Evolutionary conservation across 208 protist genomes (phyloP), one percentile per base, ranked within the genome.

Genomic region (Leishmania gerbilli): DNA sequence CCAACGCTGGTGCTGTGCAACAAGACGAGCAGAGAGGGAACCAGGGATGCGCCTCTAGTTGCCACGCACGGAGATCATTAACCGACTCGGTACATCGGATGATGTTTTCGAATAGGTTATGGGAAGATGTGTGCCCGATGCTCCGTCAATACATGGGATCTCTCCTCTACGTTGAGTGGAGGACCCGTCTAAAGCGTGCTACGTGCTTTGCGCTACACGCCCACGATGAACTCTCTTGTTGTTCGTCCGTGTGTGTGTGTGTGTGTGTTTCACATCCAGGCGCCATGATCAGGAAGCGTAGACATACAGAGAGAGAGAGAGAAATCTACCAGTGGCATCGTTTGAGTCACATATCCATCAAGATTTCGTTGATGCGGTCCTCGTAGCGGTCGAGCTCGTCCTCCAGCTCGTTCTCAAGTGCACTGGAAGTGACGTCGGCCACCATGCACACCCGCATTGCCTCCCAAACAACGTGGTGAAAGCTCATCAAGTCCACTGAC

Each of bases 391-490:
- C 58, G 19, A 68, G 42, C 0, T 69, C 65, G 58, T 79, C 82
- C 40, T 82, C 71, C 37, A 79, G 8, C 2, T 82, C 74, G 1
- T 19, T 72, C 45, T 82, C 77, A 51, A 72, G 69, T n/a, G 11
- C 34, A 21, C 79, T 76, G 15, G 62, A 75, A 3, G 21, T 21
- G 27, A 75, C 21, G 74, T 42, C 45, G 47, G 76, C 69, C 3
- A 79, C 24, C 71, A 85, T 55, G 55, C 49, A 79, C 53, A 34
- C 6, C n/a, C 77, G 77, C 60, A 85, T 68, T 40, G 72, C 77
- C 37, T 82, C 37, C 77, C 82, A 79, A 2, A 85, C 65, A 27
- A 76, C 64, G 58, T 76, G n/a, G 65, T 76, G 74, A 21, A 77
- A 82, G 15, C 51, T 51, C 71, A 79, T 76, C 3, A 55, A 17